These are phyloP conservation scores for Mycosarcoma mackinlayi DNA, from an alignment of 1,284 basidiomycete genomes.

Conservation along the genomic window DNA sequence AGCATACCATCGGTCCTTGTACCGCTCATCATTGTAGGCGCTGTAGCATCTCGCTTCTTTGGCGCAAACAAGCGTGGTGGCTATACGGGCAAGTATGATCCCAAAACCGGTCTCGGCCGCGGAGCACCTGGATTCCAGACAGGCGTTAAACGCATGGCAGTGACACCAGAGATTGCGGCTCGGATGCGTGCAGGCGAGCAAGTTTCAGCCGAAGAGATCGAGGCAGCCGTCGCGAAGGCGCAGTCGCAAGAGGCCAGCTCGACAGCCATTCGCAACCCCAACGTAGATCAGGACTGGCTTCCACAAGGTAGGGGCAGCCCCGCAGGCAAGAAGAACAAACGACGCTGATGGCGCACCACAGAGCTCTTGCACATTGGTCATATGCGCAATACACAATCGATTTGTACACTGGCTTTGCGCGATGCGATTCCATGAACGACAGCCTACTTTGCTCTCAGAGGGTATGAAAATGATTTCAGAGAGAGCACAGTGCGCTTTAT, in stretches of 20 bases:
- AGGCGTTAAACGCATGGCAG: slow-evolving; percentile 56
- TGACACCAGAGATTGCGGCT: slow-evolving; percentile 61
- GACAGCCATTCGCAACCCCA: slow-evolving; percentile 43
- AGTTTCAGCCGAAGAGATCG: slow-evolving; percentile 60
- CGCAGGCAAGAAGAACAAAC: slow-evolving; percentile 41
- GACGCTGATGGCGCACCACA: slow-evolving; percentile 21
- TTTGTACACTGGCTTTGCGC: too few relatives aligned
- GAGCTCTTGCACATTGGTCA: too few relatives aligned
- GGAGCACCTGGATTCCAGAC: slow-evolving; percentile 65
- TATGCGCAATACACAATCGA: too few relatives aligned
- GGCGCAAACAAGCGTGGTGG: slow-evolving; percentile 21
- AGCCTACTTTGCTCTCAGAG: background rate
- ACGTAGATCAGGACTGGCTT: slow-evolving; percentile 50
- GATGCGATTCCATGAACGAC: too few relatives aligned
- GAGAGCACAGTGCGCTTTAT: background rate
- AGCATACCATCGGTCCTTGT: slow-evolving; percentile 52
- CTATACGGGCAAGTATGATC: slow-evolving; percentile 56
- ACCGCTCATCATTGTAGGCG: slow-evolving; percentile 49
- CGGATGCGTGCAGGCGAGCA: slow-evolving; percentile 62
- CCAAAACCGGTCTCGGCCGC: slow-evolving; percentile 61
- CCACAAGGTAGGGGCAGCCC: slow-evolving; percentile 36
- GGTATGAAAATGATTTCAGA: background rate
- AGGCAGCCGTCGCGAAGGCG: slow-evolving; percentile 42
- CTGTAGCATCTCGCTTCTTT: slow-evolving; percentile 41
- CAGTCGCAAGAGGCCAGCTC: slow-evolving; percentile 30